Percentiles rank a stretch among this genome's conserved stretches.
Evolutionary conservation across 108 stramenopile genomes (phyloP).

Genomic region (Schizochytrium sp.): DNA sequence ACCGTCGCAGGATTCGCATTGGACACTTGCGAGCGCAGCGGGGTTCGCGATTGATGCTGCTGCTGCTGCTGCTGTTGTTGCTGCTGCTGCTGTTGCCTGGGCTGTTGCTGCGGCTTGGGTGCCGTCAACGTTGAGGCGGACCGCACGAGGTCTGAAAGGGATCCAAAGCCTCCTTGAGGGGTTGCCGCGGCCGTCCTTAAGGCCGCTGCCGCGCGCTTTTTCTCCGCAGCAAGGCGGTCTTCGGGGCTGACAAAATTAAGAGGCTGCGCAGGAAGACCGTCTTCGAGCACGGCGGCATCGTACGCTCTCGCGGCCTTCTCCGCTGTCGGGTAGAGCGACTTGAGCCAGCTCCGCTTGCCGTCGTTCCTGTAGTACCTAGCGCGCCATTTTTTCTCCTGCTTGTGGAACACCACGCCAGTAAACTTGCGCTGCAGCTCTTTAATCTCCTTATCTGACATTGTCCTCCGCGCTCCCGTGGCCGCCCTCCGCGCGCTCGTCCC

Average conservation of each 20-base stretch:
- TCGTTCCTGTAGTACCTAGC: not conserved
- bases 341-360: not conserved
- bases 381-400: not conserved
- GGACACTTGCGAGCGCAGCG: no score
- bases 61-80: no score
- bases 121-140: no score
- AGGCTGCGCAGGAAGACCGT: not conserved
- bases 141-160: no score
- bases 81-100: no score
- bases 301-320: not conserved
- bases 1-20: no score
- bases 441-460: not conserved
- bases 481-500: not conserved
- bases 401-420: not conserved
- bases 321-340: not conserved
- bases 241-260: not conserved
- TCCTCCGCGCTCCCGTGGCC: not conserved
- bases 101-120: no score
- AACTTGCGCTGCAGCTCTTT: slow-evolving; percentile 4
- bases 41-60: no score
- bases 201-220: not conserved
- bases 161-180: no score
- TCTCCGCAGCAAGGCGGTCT: not conserved
- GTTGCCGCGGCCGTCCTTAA: no score
- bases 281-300: not conserved